These are phyloP conservation scores for Penicillium expansum DNA, from an alignment of 2,329 filamentous ascomycete genomes.

Conservation along the genomic window DNA sequence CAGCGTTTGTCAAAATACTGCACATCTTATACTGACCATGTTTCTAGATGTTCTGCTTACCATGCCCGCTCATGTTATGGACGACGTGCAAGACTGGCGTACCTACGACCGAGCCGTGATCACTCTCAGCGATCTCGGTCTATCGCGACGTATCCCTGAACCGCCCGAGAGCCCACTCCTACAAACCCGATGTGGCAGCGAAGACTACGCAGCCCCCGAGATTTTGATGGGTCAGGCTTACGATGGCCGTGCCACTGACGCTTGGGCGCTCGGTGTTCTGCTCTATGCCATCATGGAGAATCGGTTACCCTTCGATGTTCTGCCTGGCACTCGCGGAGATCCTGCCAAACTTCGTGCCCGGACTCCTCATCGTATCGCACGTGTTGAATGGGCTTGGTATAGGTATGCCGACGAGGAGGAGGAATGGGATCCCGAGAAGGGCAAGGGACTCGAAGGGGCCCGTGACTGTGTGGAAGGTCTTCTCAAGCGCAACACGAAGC, in stretches of 20 bases:
- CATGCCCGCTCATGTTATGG: slow-evolving; percentile 65
- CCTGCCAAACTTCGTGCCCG: slow-evolving; percentile 72
- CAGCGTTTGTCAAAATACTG: not conserved
- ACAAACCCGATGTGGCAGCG: slow-evolving; percentile 90
- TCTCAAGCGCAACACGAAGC: slow-evolving; percentile 74
- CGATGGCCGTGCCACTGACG: slow-evolving; percentile 86
- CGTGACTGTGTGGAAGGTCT: slow-evolving; percentile 79
- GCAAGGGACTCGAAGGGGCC: slow-evolving; percentile 67
- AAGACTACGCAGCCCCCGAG: slow-evolving; percentile 96
- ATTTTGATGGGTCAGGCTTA: slow-evolving; percentile 94
- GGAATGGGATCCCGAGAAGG: slow-evolving; percentile 73
- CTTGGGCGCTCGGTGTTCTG: slow-evolving; percentile 91
- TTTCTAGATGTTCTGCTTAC: slow-evolving; percentile 83
- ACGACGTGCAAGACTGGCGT: slow-evolving; percentile 66
- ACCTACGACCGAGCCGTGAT: slow-evolving; percentile 78
- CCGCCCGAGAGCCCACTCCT: slow-evolving; percentile 76
- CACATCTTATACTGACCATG: slow-evolving; percentile 17
- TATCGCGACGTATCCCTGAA: slow-evolving; percentile 75
- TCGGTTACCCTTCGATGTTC: slow-evolving; percentile 87
- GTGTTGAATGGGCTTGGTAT: slow-evolving; percentile 94
- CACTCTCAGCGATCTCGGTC: slow-evolving; percentile 86
- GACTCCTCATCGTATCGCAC: slow-evolving; percentile 89
- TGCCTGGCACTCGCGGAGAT: slow-evolving; percentile 71
- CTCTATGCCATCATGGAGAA: slow-evolving; percentile 91
- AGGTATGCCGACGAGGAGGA: slow-evolving; percentile 79